Percentiles rank a stretch among this genome's conserved stretches.
These are phyloP conservation scores for Cryptococcus jaspeensis DNA, from an alignment of 1,284 basidiomycete genomes.

Conservation along the genomic window DNA sequence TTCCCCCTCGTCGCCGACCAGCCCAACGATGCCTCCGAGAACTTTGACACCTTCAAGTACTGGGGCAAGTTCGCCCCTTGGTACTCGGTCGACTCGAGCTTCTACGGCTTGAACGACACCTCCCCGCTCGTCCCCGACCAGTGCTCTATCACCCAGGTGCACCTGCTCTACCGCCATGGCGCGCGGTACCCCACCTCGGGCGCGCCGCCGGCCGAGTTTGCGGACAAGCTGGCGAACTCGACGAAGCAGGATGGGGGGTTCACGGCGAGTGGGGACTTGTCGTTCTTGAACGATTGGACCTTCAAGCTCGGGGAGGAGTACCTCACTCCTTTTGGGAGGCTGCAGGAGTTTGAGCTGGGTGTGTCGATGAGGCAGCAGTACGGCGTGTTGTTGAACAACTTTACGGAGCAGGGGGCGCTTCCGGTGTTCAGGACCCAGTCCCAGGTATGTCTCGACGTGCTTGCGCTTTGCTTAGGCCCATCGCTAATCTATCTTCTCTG, in stretches of 20 bases:
- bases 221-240: conserved; percentile 34
- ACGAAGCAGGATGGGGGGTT: conserved; percentile 26
- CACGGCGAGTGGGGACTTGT: conserved; percentile 43
- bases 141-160: conserved; percentile 69
- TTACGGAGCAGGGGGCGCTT: conserved; percentile 55
- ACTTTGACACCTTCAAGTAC: conserved; percentile 64
- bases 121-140: conserved; percentile 64
- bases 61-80: conserved; percentile 85
- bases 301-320: conserved; percentile 53
- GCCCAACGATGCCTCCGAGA: conserved; percentile 11
- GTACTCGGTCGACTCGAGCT: conserved; percentile 67
- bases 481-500: conserved; percentile 49
- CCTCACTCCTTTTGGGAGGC: conserved; percentile 53
- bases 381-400: conserved; percentile 75
- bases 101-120: conserved; percentile 69
- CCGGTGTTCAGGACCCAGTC: conserved; percentile 66
- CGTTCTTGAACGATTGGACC: conserved; percentile 54
- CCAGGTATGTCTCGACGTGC: conserved; percentile 28
- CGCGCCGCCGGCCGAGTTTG: conserved; percentile 34
- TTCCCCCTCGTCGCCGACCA: conserved; percentile 51
- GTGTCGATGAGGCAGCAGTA: conserved; percentile 59
- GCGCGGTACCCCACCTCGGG: conserved; percentile 49
- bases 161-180: conserved; percentile 64
- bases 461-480: too few species aligned
- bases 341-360: conserved; percentile 50